Evolutionary conservation across 345 rosid species (phyloP).

Genomic region (Schrenkiella parvula): DNA sequence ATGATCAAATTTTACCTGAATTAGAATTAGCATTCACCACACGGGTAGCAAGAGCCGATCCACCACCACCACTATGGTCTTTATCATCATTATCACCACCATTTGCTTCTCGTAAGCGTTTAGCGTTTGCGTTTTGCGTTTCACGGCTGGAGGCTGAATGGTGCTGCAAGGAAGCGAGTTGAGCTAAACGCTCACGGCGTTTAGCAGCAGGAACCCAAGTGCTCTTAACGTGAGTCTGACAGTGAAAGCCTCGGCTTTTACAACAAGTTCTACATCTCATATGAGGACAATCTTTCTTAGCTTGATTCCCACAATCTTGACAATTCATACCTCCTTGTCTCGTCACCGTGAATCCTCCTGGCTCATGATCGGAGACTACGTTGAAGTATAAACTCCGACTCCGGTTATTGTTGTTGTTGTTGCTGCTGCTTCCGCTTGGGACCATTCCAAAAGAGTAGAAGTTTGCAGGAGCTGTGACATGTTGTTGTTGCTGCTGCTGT

Average conservation of each 20-base stretch:
- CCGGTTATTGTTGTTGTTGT: slow-evolving; percentile 25
- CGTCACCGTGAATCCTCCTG: slow-evolving; percentile 52
- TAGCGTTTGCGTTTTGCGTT: slow-evolving; percentile 45
- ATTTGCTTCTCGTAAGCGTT: slow-evolving; percentile 52
- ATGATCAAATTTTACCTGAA: slow-evolving; percentile 28
- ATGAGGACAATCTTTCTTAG: slow-evolving; percentile 84
- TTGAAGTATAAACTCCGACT: slow-evolving; percentile 33
- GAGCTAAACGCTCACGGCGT: slow-evolving; percentile 84
- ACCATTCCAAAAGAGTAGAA: slow-evolving; percentile 66
- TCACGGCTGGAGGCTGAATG: slow-evolving; percentile 38
- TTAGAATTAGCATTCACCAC: slow-evolving; percentile 31
- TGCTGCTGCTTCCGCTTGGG: slow-evolving; percentile 47
- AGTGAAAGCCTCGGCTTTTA: slow-evolving; percentile 94
- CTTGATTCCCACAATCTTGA: slow-evolving; percentile 96
- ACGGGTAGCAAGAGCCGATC: slow-evolving; percentile 27
- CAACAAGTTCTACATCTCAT: slow-evolving; percentile 97
- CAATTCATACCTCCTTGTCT: slow-evolving; percentile 88
- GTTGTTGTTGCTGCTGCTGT: slow-evolving; percentile 42
- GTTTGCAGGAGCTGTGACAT: slow-evolving; percentile 37
- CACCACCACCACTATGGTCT: slow-evolving; percentile 27
- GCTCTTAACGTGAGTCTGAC: slow-evolving; percentile 88
- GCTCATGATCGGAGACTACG: slow-evolving; percentile 53
- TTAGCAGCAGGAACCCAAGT: slow-evolving; percentile 97
- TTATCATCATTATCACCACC: slow-evolving; percentile 15
- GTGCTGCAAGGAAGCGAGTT: slow-evolving; percentile 45